These are phyloP conservation scores for Hibiscus trionum DNA, from an alignment of 345 rosid species.

Conservation along the genomic window DNA sequence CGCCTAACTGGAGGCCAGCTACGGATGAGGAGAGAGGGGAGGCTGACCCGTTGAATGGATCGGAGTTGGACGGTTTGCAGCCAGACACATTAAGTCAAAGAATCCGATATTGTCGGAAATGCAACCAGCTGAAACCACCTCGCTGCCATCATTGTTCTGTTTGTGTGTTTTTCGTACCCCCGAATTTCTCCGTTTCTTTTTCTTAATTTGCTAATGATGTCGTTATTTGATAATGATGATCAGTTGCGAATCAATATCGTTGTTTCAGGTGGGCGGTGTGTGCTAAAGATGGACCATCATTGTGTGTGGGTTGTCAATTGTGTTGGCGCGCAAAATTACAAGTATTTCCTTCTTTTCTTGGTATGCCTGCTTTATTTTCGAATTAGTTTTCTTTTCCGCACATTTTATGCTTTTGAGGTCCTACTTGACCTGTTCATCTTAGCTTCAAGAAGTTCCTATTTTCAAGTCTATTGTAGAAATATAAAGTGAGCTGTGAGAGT, in stretches of 20 bases:
- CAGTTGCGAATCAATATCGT: constrained; percentile 14
- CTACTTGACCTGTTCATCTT: neutral
- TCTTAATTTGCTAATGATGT: neutral
- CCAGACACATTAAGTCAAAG: constrained; percentile 54
- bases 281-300: constrained; percentile 96
- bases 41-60: constrained; percentile 57
- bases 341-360: constrained; percentile 93
- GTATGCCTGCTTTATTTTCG: constrained; percentile 35
- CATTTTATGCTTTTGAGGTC: neutral
- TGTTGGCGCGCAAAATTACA: constrained; percentile 90
- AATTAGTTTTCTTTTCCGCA: neutral
- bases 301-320: constrained; percentile 99
- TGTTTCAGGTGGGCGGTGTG: constrained; percentile 78
- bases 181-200: neutral
- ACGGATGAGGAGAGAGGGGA: constrained; percentile 80
- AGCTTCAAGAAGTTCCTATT: neutral
- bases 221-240: constrained; percentile 8
- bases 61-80: constrained; percentile 48
- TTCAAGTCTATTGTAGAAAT: neutral
- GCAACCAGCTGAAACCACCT: constrained; percentile 85
- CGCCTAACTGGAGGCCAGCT: constrained; percentile 79
- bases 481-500: neutral
- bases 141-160: constrained; percentile 97
- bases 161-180: constrained; percentile 7
- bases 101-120: constrained; percentile 76